These are phyloP conservation scores for Monosporascus sp. DNA, from an alignment of 2,329 filamentous ascomycete species.

Conservation along the genomic window DNA sequence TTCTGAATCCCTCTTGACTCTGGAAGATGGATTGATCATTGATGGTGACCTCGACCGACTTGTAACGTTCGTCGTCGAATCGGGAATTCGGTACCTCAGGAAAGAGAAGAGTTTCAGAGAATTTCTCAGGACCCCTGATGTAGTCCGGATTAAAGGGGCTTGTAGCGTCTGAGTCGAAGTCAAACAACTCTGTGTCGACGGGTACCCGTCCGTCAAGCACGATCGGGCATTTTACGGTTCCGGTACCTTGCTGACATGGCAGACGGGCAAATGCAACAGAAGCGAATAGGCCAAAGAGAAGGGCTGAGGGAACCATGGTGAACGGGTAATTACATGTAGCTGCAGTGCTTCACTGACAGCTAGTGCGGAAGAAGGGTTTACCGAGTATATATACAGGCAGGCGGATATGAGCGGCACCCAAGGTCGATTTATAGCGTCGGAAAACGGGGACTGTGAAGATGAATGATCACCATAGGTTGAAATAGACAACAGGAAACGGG, in stretches of 20 bases:
- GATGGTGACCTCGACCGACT: constrained; percentile 39
- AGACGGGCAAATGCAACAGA: constrained; percentile 8
- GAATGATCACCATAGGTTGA: neutral
- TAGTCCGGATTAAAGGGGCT: constrained; percentile 27
- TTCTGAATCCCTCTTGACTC: constrained; percentile 40
- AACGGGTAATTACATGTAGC: neutral
- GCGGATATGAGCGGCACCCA: too few relatives aligned
- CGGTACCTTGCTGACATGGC: constrained; percentile 10
- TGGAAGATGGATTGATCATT: constrained; percentile 40
- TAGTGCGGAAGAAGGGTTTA: neutral
- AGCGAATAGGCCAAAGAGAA: constrained; percentile 15
- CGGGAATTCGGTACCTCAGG: constrained; percentile 25
- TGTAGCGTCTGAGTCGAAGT: constrained; percentile 27
- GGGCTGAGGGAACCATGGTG: constrained; percentile 5
- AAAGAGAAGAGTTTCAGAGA: constrained; percentile 23
- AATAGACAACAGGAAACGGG: neutral
- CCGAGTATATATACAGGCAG: neutral
- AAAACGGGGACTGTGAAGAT: neutral
- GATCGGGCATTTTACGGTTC: constrained; percentile 22
- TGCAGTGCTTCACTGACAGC: neutral
- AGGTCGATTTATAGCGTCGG: too few relatives aligned
- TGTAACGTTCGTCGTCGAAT: constrained; percentile 34
- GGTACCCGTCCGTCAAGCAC: constrained; percentile 22
- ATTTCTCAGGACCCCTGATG: constrained; percentile 21
- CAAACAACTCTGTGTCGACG: constrained; percentile 15